Evolutionary conservation across 108 stramenopile species (phyloP).

Genomic region (Nitzschia palea): DNA sequence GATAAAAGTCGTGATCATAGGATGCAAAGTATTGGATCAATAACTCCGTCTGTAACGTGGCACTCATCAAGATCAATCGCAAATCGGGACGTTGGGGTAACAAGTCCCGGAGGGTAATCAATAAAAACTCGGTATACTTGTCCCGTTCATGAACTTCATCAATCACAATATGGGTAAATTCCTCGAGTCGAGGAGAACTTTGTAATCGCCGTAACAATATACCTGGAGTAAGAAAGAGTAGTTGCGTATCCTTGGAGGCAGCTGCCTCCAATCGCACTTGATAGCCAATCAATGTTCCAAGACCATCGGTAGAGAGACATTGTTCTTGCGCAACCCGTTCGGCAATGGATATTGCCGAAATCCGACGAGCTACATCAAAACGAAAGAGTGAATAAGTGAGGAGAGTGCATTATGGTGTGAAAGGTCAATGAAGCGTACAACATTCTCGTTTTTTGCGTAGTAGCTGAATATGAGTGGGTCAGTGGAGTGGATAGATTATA

Average conservation of each 20-base stretch:
- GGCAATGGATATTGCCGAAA: slow-evolving; percentile 79
- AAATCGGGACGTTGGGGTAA: slow-evolving; percentile 65
- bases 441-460: background rate
- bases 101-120: slow-evolving; percentile 86
- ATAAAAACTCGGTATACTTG: slow-evolving; percentile 87
- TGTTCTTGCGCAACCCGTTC: slow-evolving; percentile 81
- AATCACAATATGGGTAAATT: slow-evolving; percentile 86
- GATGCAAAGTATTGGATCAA: slow-evolving; percentile 62
- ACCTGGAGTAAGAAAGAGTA: slow-evolving; percentile 90
- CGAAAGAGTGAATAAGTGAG: background rate
- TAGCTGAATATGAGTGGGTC: too few relatives aligned
- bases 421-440: background rate
- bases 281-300: slow-evolving; percentile 68
- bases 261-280: slow-evolving; percentile 77
- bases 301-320: slow-evolving; percentile 40
- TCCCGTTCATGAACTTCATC: slow-evolving; percentile 96
- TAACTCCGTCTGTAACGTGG: slow-evolving; percentile 63
- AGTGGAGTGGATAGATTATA: background rate
- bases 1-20: slow-evolving; percentile 32
- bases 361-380: slow-evolving; percentile 58
- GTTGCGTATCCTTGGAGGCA: slow-evolving; percentile 60
- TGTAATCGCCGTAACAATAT: slow-evolving; percentile 84
- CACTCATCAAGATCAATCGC: slow-evolving; percentile 75
- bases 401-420: background rate
- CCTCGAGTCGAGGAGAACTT: slow-evolving; percentile 38